These are phyloP conservation scores for Curvularia hawaiiensis DNA, from an alignment of 2,329 filamentous ascomycete genomes.

Conservation along the genomic window DNA sequence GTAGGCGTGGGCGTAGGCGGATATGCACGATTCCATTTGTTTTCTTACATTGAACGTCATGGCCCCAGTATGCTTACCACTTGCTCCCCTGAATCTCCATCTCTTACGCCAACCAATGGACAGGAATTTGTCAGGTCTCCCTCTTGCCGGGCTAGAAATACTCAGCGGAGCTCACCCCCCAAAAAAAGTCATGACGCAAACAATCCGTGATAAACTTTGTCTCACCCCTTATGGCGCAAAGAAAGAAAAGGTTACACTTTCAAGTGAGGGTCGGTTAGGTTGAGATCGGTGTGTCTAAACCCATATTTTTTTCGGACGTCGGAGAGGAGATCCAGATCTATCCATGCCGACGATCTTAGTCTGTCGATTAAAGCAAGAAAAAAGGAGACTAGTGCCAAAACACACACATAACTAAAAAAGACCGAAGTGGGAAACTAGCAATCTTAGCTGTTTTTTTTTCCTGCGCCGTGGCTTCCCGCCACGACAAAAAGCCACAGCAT, in stretches of 20 bases:
- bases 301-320: constrained; percentile 9
- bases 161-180: neutral
- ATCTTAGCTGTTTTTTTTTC: neutral
- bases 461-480: neutral
- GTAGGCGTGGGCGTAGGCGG: too few relatives aligned
- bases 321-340: constrained; percentile 16
- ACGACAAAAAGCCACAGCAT: neutral
- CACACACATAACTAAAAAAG: neutral
- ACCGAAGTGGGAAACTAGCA: neutral
- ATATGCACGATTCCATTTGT: neutral
- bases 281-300: too few relatives aligned
- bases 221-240: neutral
- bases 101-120: neutral
- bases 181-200: neutral
- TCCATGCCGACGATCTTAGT: constrained; percentile 1
- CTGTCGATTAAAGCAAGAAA: neutral
- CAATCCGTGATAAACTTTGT: neutral
- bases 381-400: neutral
- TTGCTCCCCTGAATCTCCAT: neutral
- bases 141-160: neutral
- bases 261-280: neutral
- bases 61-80: neutral
- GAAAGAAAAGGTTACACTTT: neutral
- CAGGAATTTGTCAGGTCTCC: neutral
- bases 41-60: neutral